Conservation (phyloP, 2,329 filamentous ascomycete genomes). For the Harringtonia aguacate region DNA sequence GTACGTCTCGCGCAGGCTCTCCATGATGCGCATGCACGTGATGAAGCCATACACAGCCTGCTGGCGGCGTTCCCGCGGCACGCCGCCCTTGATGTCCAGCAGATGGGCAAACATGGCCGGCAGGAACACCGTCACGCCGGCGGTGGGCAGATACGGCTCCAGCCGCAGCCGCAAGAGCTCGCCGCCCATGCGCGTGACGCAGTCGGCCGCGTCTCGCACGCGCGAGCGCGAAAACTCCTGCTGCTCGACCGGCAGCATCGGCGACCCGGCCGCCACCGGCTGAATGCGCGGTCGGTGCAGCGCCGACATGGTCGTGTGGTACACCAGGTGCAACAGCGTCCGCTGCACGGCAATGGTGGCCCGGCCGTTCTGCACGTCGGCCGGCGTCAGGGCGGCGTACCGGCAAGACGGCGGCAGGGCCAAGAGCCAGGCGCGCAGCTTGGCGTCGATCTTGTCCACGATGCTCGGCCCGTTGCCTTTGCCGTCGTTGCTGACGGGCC, state of each 20-base stretch:
- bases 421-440: slow-evolving; percentile 67
- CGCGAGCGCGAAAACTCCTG: slow-evolving; percentile 72
- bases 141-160: slow-evolving; percentile 74
- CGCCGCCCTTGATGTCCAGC: slow-evolving; percentile 84
- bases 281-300: slow-evolving; percentile 86
- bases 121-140: slow-evolving; percentile 80
- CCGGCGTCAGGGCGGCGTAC: slow-evolving; percentile 45
- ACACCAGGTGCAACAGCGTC: slow-evolving; percentile 86
- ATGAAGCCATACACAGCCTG: slow-evolving; percentile 72
- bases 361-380: slow-evolving; percentile 49
- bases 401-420: slow-evolving; percentile 61
- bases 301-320: slow-evolving; percentile 83
- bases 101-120: slow-evolving; percentile 92
- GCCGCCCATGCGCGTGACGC: slow-evolving; percentile 76
- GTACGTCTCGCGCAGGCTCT: slow-evolving; percentile 79
- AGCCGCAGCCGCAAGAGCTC: slow-evolving; percentile 63
- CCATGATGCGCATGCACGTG: slow-evolving; percentile 87
- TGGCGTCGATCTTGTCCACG: slow-evolving; percentile 67
- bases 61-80: slow-evolving; percentile 60
- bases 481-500: slow-evolving; percentile 57
- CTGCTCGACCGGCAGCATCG: slow-evolving; percentile 47
- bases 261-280: slow-evolving; percentile 52
- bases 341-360: slow-evolving; percentile 58
- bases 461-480: slow-evolving; percentile 43
- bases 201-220: slow-evolving; percentile 71